These are phyloP conservation scores for Ilex aquifolium DNA, from an alignment of 257 asterid genomes.

Conservation along the genomic window DNA sequence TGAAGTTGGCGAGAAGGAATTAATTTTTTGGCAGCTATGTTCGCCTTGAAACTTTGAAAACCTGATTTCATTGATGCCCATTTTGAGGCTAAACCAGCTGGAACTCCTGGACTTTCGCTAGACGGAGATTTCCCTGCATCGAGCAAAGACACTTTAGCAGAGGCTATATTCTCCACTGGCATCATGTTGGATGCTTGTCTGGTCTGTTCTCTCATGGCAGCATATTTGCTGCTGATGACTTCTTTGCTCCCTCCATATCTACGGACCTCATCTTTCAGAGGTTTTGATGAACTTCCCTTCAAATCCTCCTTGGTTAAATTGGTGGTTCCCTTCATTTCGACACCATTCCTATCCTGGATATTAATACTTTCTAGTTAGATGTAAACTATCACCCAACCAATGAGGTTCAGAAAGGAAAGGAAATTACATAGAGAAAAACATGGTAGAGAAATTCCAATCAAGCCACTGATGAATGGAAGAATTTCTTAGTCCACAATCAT, in stretches of 20 bases:
- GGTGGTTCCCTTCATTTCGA: slow-evolving; percentile 45
- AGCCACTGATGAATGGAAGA: too few species aligned
- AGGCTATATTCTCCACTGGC: slow-evolving; percentile 43
- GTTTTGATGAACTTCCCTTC: slow-evolving; percentile 70
- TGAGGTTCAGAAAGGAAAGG: not conserved
- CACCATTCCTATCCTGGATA: slow-evolving; percentile 39
- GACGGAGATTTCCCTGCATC: slow-evolving; percentile 38
- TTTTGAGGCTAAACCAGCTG: slow-evolving; percentile 66
- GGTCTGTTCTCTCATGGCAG: slow-evolving; percentile 72
- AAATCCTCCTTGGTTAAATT: slow-evolving; percentile 38
- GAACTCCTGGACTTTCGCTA: slow-evolving; percentile 18
- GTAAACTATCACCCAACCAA: not conserved
- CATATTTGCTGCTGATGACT: slow-evolving; percentile 77
- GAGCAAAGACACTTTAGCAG: slow-evolving; percentile 83
- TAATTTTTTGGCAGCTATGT: slow-evolving; percentile 67
- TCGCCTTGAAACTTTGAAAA: slow-evolving; percentile 65
- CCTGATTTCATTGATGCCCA: slow-evolving; percentile 98
- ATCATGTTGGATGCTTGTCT: slow-evolving; percentile 33
- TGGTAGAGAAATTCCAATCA: not conserved
- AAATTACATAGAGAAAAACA: not conserved
- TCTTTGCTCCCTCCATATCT: slow-evolving; percentile 75
- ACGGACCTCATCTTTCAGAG: slow-evolving; percentile 42
- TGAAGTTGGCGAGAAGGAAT: slow-evolving; percentile 60
- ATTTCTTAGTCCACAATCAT: too few species aligned
- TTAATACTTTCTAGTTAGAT: slow-evolving; percentile 1